Conservation (phyloP, 2,329 filamentous ascomycete genomes). For the Fragosphaeria purpurea region DNA sequence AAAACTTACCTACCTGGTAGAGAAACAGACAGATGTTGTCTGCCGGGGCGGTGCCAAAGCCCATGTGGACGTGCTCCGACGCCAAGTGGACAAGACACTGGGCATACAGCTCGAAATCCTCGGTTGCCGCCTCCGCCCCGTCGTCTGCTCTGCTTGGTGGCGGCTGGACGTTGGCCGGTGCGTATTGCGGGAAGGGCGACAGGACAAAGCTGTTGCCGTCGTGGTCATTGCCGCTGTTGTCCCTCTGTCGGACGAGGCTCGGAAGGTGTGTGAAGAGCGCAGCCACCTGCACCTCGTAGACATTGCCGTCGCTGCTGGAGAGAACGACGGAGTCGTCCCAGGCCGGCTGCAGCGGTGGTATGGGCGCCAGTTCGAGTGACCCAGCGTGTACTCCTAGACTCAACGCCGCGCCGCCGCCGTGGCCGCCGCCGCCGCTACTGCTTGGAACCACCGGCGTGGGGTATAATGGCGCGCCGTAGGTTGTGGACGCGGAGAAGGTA, state of each 20-base stretch:
- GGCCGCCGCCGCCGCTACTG: neutral
- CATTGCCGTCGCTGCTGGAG: slow-evolving; percentile 25
- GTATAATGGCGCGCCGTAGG: neutral
- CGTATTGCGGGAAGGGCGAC: slow-evolving; percentile 30
- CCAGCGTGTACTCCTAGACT: too few species aligned
- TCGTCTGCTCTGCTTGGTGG: slow-evolving; percentile 18
- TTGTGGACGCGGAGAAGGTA: neutral
- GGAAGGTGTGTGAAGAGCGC: slow-evolving; percentile 35
- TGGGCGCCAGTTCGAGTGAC: slow-evolving; percentile 21
- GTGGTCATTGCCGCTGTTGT: slow-evolving; percentile 11
- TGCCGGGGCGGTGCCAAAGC: slow-evolving; percentile 15
- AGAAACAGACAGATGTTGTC: slow-evolving; percentile 41
- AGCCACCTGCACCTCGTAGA: slow-evolving; percentile 31
- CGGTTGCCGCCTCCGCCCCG: neutral
- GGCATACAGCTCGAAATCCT: slow-evolving; percentile 30
- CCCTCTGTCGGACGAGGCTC: slow-evolving; percentile 19
- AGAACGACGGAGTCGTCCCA: slow-evolving; percentile 39
- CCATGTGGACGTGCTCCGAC: slow-evolving; percentile 19
- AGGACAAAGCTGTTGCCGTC: slow-evolving; percentile 19
- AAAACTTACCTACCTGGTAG: slow-evolving; percentile 35
- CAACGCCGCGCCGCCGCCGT: too few species aligned
- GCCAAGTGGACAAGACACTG: slow-evolving; percentile 35
- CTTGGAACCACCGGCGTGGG: neutral
- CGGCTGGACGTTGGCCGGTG: slow-evolving; percentile 27
- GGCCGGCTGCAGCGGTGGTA: slow-evolving; percentile 35